Conservation (phyloP, 768 basidiomycete genomes). For the Tricholoma saponaceum region DNA sequence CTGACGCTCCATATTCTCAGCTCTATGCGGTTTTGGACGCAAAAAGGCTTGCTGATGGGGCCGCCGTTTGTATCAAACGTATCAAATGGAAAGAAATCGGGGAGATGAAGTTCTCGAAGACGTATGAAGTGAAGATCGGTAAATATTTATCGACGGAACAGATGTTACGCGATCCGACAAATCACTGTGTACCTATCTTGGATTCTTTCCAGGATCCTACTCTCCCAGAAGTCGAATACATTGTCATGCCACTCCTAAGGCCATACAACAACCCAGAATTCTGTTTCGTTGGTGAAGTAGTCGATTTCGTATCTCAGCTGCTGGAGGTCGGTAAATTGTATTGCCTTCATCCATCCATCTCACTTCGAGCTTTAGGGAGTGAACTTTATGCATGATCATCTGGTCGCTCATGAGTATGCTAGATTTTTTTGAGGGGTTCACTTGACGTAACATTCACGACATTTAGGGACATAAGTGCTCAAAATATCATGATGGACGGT, state of each 20-base stretch:
- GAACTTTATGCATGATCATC: conserved; percentile 26
- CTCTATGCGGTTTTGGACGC: conserved; percentile 8
- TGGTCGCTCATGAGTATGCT: conserved; percentile 27
- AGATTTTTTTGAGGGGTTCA: background rate
- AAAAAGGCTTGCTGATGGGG: background rate
- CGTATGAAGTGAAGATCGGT: conserved; percentile 9
- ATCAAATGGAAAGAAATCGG: conserved; percentile 4
- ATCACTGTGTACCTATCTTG: too few relatives aligned
- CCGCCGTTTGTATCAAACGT: conserved; percentile 8
- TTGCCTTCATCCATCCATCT: too few relatives aligned
- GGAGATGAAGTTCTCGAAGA: too few relatives aligned
- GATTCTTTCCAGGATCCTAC: conserved; percentile 11
- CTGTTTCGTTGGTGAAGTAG: too few relatives aligned
- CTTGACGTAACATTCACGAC: background rate
- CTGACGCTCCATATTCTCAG: background rate
- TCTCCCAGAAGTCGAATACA: conserved; percentile 8
- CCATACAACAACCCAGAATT: conserved; percentile 32
- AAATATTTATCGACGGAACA: conserved; percentile 9
- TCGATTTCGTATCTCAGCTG: too few relatives aligned
- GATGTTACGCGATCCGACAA: too few relatives aligned
- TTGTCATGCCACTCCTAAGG: conserved; percentile 34
- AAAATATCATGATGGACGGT: conserved; percentile 36
- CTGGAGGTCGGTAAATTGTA: conserved; percentile 7
- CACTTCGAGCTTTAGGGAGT: too few relatives aligned
- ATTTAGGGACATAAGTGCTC: conserved; percentile 25